A percentile compares a stretch with the other conserved stretches of the same genome.
Conservation (phyloP, 2,329 filamentous ascomycete genomes). For the Sporothrix brasiliensis region DNA sequence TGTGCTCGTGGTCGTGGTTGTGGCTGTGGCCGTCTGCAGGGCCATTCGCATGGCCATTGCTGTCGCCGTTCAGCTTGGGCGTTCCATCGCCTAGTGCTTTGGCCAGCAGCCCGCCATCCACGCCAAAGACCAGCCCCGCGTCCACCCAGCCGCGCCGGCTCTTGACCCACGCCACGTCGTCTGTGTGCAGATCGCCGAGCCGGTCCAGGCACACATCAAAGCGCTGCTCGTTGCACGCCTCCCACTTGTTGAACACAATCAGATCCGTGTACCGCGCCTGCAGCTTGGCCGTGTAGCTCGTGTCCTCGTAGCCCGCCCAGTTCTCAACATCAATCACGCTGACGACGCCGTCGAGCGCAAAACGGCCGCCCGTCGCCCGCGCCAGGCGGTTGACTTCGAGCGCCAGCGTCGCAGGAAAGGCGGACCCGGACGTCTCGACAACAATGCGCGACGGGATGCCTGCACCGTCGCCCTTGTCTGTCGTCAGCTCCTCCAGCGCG, state of each 20-base stretch:
- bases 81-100: conserved; percentile 51
- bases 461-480: conserved; percentile 34
- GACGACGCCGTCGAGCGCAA: conserved; percentile 82
- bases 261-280: conserved; percentile 90
- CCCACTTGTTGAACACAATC: conserved; percentile 93
- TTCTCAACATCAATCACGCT: conserved; percentile 94
- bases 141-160: conserved; percentile 78
- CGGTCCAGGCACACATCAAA: conserved; percentile 79
- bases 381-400: conserved; percentile 85
- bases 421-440: conserved; percentile 88
- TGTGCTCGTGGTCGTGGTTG: conserved; percentile 54
- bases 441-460: conserved; percentile 77
- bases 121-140: conserved; percentile 78
- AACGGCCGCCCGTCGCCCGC: conserved; percentile 66
- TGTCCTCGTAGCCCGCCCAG: conserved; percentile 90
- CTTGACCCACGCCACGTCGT: conserved; percentile 82
- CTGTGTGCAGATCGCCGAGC: conserved; percentile 72
- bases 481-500: conserved; percentile 74
- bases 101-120: conserved; percentile 72
- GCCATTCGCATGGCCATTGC: conserved; percentile 43
- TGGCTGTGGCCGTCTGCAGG: conserved; percentile 44
- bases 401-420: conserved; percentile 84
- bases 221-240: conserved; percentile 69
- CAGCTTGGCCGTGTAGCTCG: conserved; percentile 81
- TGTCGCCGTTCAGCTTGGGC: conserved; percentile 39